Conservation (phyloP, 192 early-diverging fungal genomes). For the Gamsiella multidivaricata region DNA sequence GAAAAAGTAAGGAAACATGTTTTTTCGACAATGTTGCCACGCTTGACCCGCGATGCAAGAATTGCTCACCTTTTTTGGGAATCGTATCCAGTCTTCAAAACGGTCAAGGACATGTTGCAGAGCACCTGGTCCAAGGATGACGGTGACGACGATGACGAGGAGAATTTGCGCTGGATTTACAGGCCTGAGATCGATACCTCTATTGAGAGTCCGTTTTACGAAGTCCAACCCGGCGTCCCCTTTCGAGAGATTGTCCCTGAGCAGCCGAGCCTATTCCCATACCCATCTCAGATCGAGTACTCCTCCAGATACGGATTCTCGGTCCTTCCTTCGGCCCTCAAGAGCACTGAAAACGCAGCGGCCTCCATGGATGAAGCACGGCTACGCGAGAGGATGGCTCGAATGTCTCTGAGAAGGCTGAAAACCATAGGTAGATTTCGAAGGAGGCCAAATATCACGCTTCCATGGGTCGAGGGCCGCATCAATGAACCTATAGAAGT, state of each 20-base stretch:
- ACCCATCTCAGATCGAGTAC: not conserved
- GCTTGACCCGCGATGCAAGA: too few relatives aligned
- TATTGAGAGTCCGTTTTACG: not conserved
- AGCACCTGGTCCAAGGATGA: not conserved
- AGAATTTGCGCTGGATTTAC: not conserved
- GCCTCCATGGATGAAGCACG: constrained; percentile 4
- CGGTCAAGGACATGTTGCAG: not conserved
- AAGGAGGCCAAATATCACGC: constrained; percentile 12
- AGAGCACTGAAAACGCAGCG: not conserved
- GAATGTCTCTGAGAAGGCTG: not conserved
- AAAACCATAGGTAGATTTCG: constrained; percentile 14
- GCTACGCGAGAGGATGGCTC: constrained; percentile 10
- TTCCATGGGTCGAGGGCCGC: constrained; percentile 5
- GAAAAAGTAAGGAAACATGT: too few relatives aligned
- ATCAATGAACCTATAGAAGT: constrained; percentile 14
- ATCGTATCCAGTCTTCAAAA: not conserved
- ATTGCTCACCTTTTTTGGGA: not conserved
- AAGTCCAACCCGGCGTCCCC: not conserved
- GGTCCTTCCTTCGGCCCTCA: not conserved
- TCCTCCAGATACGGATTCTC: not conserved
- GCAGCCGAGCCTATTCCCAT: not conserved
- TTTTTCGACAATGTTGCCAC: too few relatives aligned
- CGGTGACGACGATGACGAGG: not conserved
- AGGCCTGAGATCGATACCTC: not conserved
- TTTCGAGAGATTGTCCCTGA: constrained; percentile 2